phyloP scores from a whole-genome alignment of 2,329 filamentous ascomycete species.

The Curvularia sp. region DNA sequence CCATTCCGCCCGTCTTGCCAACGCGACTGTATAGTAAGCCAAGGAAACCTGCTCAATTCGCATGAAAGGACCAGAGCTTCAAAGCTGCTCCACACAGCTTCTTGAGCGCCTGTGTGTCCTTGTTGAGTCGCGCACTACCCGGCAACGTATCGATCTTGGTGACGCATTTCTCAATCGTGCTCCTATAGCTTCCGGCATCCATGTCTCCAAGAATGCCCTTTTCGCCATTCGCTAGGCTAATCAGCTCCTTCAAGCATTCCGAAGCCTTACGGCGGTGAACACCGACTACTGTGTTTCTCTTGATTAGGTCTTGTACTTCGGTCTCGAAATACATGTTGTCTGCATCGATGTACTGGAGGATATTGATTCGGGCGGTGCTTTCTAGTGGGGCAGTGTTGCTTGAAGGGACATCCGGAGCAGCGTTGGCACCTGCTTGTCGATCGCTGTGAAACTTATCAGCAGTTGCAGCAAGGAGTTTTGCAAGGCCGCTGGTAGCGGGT shows the following conservation, averaged over 20 bases:
- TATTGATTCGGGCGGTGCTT: not conserved
- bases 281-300: not conserved
- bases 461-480: not conserved
- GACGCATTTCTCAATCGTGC: slow-evolving; percentile 7
- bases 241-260: not conserved
- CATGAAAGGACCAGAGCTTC: slow-evolving; percentile 11
- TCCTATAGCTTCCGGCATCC: slow-evolving; percentile 6
- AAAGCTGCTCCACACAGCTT: slow-evolving; percentile 9
- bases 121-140: not conserved
- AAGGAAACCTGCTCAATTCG: not conserved
- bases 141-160: slow-evolving; percentile 4
- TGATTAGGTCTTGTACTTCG: slow-evolving; percentile 7
- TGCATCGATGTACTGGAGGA: slow-evolving; percentile 4
- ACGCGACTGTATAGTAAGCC: too few relatives aligned
- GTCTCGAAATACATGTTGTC: slow-evolving; percentile 8
- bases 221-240: slow-evolving; percentile 5
- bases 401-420: not conserved
- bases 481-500: not conserved
- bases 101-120: slow-evolving; percentile 5
- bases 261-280: slow-evolving; percentile 1
- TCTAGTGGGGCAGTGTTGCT: not conserved
- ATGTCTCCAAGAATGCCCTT: slow-evolving; percentile 3
- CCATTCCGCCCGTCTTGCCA: too few relatives aligned
- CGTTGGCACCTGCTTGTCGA: not conserved
- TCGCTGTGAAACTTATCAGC: not conserved